A percentile compares a stretch with the other conserved stretches of the same genome.
phyloP scores from a whole-genome alignment of 306 rosid species.

The Fagus sylvatica region DNA sequence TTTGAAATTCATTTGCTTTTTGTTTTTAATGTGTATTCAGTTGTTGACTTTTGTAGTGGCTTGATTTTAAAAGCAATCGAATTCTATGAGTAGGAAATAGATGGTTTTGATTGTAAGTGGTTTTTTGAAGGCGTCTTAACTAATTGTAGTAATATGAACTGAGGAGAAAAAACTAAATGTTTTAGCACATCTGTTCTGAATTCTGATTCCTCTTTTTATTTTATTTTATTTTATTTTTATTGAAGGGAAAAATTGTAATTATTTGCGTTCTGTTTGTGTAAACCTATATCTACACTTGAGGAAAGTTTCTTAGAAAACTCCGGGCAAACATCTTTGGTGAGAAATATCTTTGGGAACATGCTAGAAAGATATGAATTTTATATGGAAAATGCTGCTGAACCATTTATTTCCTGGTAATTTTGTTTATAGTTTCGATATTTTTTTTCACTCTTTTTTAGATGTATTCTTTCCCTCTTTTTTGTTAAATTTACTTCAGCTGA shows the following conservation, averaged over 20 bases:
- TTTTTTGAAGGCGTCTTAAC: neutral
- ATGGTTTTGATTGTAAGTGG: neutral
- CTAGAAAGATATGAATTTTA: neutral
- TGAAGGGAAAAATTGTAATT: neutral
- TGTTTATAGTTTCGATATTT: neutral
- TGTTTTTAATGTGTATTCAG: neutral
- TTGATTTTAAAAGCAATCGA: neutral
- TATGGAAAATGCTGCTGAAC: neutral
- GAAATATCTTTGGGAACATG: neutral
- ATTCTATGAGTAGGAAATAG: neutral
- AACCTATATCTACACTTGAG: neutral
- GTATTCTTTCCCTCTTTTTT: neutral
- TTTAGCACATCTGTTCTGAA: neutral
- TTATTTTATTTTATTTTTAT: neutral
- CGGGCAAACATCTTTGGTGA: neutral
- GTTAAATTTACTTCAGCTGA: no score
- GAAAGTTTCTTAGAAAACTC: neutral
- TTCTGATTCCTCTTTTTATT: neutral
- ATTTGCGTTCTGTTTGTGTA: neutral
- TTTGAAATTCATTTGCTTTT: neutral
- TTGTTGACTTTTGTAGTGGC: neutral
- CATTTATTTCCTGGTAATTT: neutral
- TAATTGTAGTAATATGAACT: neutral
- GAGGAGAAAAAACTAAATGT: neutral
- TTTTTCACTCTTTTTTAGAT: neutral